These are phyloP conservation scores for Boletus rufocinnamomeus DNA, from an alignment of 768 basidiomycete genomes.

Conservation along the genomic window DNA sequence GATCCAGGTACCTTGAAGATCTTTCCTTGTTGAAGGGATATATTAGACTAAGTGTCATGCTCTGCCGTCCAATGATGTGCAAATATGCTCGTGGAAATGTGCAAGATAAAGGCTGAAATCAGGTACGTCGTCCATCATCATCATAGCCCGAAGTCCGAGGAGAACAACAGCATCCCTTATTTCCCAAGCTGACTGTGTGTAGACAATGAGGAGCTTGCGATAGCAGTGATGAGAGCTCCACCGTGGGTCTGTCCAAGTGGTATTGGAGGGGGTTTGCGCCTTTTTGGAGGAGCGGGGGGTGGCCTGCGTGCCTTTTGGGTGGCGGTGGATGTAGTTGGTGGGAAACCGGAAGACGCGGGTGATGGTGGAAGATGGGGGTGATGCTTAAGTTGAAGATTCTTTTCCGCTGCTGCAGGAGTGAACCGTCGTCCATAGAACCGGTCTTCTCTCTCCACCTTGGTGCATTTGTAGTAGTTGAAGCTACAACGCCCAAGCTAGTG, in stretches of 20 bases:
- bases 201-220: slow-evolving; percentile 43
- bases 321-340: slow-evolving; percentile 18
- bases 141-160: slow-evolving; percentile 4
- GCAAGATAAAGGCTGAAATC: slow-evolving; percentile 11
- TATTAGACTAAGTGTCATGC: slow-evolving; percentile 17
- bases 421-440: slow-evolving; percentile 30
- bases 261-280: slow-evolving; percentile 72
- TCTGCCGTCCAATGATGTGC: slow-evolving; percentile 29
- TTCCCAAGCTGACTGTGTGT: slow-evolving; percentile 21
- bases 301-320: slow-evolving; percentile 45
- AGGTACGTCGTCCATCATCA: slow-evolving; percentile 10
- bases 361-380: slow-evolving; percentile 21
- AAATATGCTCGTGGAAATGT: slow-evolving; percentile 20
- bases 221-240: slow-evolving; percentile 61
- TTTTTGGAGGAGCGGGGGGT: slow-evolving; percentile 67
- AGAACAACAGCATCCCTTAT: slow-evolving; percentile 8
- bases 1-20: background rate
- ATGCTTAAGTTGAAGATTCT: slow-evolving; percentile 19
- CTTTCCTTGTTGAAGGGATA: slow-evolving; percentile 5
- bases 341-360: slow-evolving; percentile 19
- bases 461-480: slow-evolving; percentile 24
- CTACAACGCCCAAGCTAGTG: slow-evolving; percentile 32
- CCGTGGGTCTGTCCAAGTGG: slow-evolving; percentile 52
- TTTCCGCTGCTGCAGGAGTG: slow-evolving; percentile 23
- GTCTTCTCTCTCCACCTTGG: slow-evolving; percentile 29